Percentiles rank a stretch among this genome's conserved stretches.
Conservation (phyloP, 2,329 filamentous ascomycete genomes). For the Thermoascus crustaceus region DNA sequence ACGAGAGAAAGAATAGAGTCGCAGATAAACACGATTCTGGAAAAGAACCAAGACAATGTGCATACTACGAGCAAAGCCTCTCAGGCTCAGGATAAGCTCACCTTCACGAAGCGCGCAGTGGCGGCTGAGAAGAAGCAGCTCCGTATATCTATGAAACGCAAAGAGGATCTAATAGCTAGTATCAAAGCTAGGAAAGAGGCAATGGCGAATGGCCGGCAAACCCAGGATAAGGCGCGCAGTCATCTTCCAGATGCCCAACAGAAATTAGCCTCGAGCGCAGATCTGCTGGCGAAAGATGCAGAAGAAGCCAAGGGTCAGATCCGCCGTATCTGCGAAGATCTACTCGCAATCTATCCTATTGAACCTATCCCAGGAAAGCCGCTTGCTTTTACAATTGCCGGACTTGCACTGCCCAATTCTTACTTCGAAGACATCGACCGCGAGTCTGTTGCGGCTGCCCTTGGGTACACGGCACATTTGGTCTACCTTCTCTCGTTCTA, state of each 20-base stretch:
- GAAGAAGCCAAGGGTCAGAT: slow-evolving; percentile 76
- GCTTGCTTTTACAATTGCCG: slow-evolving; percentile 76
- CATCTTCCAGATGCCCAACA: slow-evolving; percentile 56
- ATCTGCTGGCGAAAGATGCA: slow-evolving; percentile 46
- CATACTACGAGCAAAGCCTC: slow-evolving; percentile 26
- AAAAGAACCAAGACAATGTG: slow-evolving; percentile 27
- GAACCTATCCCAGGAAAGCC: slow-evolving; percentile 55
- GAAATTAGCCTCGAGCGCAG: slow-evolving; percentile 50
- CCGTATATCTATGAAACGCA: slow-evolving; percentile 52
- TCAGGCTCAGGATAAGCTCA: slow-evolving; percentile 32
- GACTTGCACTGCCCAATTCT: slow-evolving; percentile 70
- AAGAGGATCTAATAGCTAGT: slow-evolving; percentile 60
- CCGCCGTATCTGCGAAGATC: slow-evolving; percentile 76
- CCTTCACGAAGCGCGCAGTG: slow-evolving; percentile 44
- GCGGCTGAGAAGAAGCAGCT: slow-evolving; percentile 58
- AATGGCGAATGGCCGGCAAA: slow-evolving; percentile 55
- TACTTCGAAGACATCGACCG: slow-evolving; percentile 59
- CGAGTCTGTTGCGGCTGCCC: slow-evolving; percentile 67
- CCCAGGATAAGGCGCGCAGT: slow-evolving; percentile 50
- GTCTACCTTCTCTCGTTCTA: slow-evolving; percentile 74
- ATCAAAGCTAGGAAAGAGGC: slow-evolving; percentile 57
- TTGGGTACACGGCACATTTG: slow-evolving; percentile 72
- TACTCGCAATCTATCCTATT: slow-evolving; percentile 73
- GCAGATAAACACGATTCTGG: slow-evolving; percentile 60
- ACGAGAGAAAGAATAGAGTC: slow-evolving; percentile 64